Evolutionary conservation across 1,139 yeast species (phyloP), one percentile per base, ranked within the genome.

Genomic region (Candida sojae): DNA sequence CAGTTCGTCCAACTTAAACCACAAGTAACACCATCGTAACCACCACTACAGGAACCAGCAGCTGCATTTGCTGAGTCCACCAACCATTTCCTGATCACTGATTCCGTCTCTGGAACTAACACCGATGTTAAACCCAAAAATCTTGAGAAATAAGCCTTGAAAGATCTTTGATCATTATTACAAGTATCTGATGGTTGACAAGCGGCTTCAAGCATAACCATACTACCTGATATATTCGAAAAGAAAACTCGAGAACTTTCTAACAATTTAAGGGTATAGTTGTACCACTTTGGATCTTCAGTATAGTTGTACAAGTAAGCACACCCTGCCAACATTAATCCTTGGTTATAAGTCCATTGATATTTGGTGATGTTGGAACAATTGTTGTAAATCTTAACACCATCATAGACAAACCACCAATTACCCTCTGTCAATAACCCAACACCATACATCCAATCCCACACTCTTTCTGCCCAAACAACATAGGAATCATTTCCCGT

Each of bases 301-400:
- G 97, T 89, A 59, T 75, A 75, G 63, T 88, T 88, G 68, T 85
- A 89, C 62, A 92, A 69, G 65, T 82, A 90, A 0, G 98, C 97
- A 56, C 86, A 74, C 4, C 98, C 98, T 1, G 90, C 68, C 62
- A 90, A 63, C 68, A 89, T 68, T 52, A 92, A 73, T 5, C 96
- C 98, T 57, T 85, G 88, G 60, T 91, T 92, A 70, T 92, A 92
- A 12, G 93, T 80, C 98, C 98, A 92, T 61, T 86, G 88, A 47
- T 79, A 77, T 50, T 66, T 65, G 7, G 88, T 80, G 45, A 81
- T 70, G 26, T 68, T 64, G 0, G 86, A 57, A 70, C 98, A 92
- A 66, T 86, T 84, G 42, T 71, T 67, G n/a, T 63, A 73, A 53
- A 84, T 77, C 28, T 70, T 64, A 2, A 87, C 95, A 67, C 98